Evolutionary conservation across 1,284 basidiomycete genomes (phyloP).

Genomic region (Cutaneotrichosporon sp.): DNA sequence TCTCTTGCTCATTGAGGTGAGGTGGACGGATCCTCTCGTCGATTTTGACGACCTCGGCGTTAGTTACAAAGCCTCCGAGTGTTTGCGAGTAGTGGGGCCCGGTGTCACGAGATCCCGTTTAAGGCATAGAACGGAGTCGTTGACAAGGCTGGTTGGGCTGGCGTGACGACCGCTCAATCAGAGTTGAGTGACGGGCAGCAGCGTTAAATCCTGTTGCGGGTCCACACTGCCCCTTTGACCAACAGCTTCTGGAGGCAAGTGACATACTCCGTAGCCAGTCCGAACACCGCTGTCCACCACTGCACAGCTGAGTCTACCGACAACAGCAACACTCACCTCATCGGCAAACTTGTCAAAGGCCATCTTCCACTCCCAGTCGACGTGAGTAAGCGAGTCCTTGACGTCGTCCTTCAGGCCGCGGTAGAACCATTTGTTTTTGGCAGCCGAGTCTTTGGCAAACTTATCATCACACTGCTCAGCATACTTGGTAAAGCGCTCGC

Average conservation of each 20-base stretch:
- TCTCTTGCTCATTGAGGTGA: conserved; percentile 15
- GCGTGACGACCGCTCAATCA: not conserved
- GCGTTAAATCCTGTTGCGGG: too few relatives aligned
- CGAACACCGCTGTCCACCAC: too few relatives aligned
- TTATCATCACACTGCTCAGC: conserved; percentile 7
- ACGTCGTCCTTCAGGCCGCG: conserved; percentile 18
- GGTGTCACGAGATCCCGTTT: too few relatives aligned
- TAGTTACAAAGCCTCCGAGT: too few relatives aligned
- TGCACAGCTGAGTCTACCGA: too few relatives aligned
- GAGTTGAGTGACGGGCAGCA: too few relatives aligned
- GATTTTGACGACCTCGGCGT: conserved; percentile 11
- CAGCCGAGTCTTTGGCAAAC: conserved; percentile 3
- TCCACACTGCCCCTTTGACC: too few relatives aligned
- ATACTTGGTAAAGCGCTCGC: conserved; percentile 11
- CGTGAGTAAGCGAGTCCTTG: conserved; percentile 13
- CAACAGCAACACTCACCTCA: conserved; percentile 4
- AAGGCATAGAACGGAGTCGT: too few relatives aligned
- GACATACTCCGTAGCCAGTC: too few relatives aligned
- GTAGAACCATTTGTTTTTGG: conserved; percentile 22
- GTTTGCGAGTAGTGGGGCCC: too few relatives aligned
- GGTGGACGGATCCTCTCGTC: conserved; percentile 17
- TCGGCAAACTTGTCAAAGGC: conserved; percentile 11
- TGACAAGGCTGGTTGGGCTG: too few relatives aligned
- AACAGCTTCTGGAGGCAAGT: too few relatives aligned
- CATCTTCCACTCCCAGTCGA: conserved; percentile 21